Evolutionary conservation across 192 early-diverging fungal species (phyloP), one percentile per base, ranked within the genome.

Genomic region (Chytriomyces sp.): DNA sequence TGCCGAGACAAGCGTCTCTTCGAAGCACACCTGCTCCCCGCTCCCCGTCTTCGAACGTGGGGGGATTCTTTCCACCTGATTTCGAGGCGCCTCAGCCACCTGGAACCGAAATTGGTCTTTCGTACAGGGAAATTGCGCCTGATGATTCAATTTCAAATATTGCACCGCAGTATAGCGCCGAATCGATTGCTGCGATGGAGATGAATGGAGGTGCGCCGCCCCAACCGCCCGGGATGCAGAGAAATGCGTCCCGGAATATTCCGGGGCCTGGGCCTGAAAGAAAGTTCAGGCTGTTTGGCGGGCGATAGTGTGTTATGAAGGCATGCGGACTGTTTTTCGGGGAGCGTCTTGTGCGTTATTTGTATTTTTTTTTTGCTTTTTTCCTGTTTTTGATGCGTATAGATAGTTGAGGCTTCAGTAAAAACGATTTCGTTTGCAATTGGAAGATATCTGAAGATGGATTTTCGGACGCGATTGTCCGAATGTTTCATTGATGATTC

Each of bases 91-190:
- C n/a, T 2, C 26, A 18, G n/a, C 44, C n/a, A 3, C 26, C 47
- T 18, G 47, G n/a, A 18, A 44, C 44, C 4, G 67, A 68, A 8
- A 43, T 43, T 28, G 28, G 45, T 23, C 16, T 49, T 20, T 43
- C 50, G 11, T 49, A 65, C 6, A 20, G 45, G 24, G 72, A 64
- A 26, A 64, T 79, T 28, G n/a, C 45, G 6, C 78, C 78, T 1
- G 45, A 46, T 45, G 78, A 79, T 65, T 79, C 78, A 45, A 74
- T 79, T 50, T 74, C 71, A 9, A 79, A 79, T 49, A 50, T 79
- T 50, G 73, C 73, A 50, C 73, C 73, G 1, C 73, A 65, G 23
- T 49, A 75, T 24, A 44, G 68, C 10, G 16, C 28, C 0, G 18
- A 16, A 16, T 23, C 7, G 7, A 43, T 20, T 9, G 46, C 43